Conservation (phyloP, 345 rosid genomes). For the Angophora floribunda region DNA sequence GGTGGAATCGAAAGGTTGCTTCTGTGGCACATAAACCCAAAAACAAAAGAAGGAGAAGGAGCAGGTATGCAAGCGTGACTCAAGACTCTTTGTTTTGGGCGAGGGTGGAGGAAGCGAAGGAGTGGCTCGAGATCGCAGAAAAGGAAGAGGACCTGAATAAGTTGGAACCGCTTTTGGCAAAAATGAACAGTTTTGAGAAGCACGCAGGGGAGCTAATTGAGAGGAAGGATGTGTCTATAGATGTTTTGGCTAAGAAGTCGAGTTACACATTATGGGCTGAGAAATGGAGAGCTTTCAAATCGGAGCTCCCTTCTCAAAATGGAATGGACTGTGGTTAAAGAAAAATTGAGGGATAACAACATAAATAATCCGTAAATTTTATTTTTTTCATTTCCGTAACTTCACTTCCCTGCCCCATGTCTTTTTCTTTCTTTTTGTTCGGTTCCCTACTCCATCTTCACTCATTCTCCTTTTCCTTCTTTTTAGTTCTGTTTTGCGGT, state of each 20-base stretch:
- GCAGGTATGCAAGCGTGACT: slow-evolving; percentile 41
- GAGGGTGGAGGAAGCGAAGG: slow-evolving; percentile 67
- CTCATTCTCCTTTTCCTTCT: too few relatives aligned
- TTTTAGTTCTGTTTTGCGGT: not conserved
- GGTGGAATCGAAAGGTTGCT: slow-evolving; percentile 32
- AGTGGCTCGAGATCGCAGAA: slow-evolving; percentile 28
- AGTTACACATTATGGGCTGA: slow-evolving; percentile 61
- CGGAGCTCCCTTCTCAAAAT: not conserved
- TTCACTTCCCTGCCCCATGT: too few relatives aligned
- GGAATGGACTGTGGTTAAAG: too few relatives aligned
- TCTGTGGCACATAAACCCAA: not conserved
- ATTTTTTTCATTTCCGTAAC: too few relatives aligned
- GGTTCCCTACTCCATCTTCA: too few relatives aligned
- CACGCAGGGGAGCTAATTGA: slow-evolving; percentile 29
- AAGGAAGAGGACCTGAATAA: slow-evolving; percentile 20
- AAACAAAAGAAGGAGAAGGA: slow-evolving; percentile 16
- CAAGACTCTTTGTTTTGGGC: slow-evolving; percentile 96
- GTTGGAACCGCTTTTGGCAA: slow-evolving; percentile 10
- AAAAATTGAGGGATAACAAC: too few relatives aligned
- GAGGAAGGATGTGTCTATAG: slow-evolving; percentile 50
- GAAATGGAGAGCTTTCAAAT: slow-evolving; percentile 25
- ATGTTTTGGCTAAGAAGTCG: slow-evolving; percentile 55
- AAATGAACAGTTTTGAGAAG: slow-evolving; percentile 19
- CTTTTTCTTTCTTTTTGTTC: too few relatives aligned
- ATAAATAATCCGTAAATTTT: too few relatives aligned